Percentiles rank a stretch among this genome's conserved stretches.
Evolutionary conservation across 23 red algal species (phyloP).

Genomic region (Gracilariopsis chorda): DNA sequence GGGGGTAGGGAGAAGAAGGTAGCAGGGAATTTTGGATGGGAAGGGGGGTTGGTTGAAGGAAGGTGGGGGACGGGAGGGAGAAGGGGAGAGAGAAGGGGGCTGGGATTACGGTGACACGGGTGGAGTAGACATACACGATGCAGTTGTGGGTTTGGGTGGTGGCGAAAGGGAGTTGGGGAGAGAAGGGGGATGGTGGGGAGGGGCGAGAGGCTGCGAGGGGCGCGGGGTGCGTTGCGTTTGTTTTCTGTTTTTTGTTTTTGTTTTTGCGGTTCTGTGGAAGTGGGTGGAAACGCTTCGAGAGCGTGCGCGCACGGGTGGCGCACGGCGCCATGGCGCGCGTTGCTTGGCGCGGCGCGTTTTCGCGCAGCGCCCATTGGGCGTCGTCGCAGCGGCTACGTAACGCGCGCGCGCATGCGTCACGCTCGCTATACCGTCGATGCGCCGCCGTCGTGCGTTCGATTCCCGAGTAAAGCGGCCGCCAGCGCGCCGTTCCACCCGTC

Average conservation of each 20-base stretch:
- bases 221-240: too few relatives aligned
- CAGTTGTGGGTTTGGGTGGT: not conserved
- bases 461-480: too few relatives aligned
- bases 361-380: not conserved
- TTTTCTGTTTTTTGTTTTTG: too few relatives aligned
- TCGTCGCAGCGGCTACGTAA: not conserved
- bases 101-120: not conserved
- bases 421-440: too few relatives aligned
- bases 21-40: too few relatives aligned
- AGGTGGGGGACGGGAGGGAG: not conserved
- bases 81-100: not conserved
- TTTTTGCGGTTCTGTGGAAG: too few relatives aligned
- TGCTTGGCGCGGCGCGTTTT: not conserved
- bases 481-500: too few relatives aligned
- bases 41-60: not conserved
- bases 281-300: too few relatives aligned
- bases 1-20: not conserved
- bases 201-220: not conserved
- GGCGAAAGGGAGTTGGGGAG: not conserved
- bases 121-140: not conserved
- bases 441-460: too few relatives aligned
- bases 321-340: not conserved
- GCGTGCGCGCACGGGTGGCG: not conserved
- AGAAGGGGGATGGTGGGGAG: not conserved
- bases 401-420: not conserved